These are phyloP conservation scores for Tetracladium maxilliforme DNA, from an alignment of 2,329 filamentous ascomycete species.

Conservation along the genomic window DNA sequence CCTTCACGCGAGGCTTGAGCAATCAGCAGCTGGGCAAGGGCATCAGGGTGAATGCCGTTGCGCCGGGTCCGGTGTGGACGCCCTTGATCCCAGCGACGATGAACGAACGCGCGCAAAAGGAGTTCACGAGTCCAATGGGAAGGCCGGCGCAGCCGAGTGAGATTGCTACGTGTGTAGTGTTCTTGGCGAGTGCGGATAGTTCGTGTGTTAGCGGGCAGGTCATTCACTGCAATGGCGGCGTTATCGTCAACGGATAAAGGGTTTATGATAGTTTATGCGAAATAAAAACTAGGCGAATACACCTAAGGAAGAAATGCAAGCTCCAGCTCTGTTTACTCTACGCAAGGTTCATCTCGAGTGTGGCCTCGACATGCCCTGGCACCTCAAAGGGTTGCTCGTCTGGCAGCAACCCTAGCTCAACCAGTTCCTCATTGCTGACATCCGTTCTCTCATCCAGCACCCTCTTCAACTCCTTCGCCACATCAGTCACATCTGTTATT, in stretches of 20 bases:
- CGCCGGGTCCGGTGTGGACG: slow-evolving; percentile 69
- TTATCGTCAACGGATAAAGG: slow-evolving; percentile 30
- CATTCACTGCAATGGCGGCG: slow-evolving; percentile 48
- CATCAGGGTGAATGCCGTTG: slow-evolving; percentile 64
- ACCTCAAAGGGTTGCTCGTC: slow-evolving; percentile 26
- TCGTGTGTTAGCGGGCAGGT: slow-evolving; percentile 60
- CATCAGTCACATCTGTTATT: slow-evolving; percentile 43
- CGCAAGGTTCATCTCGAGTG: slow-evolving; percentile 20
- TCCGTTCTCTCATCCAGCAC: slow-evolving; percentile 23
- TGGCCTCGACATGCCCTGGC: slow-evolving; percentile 17
- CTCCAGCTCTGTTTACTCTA: too few species aligned
- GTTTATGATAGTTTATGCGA: too few species aligned
- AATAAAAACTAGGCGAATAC: too few species aligned
- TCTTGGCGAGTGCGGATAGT: slow-evolving; percentile 62
- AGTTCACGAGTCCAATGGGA: slow-evolving; percentile 63
- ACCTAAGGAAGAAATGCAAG: too few species aligned
- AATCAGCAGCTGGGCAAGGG: slow-evolving; percentile 61
- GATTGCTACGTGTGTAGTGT: slow-evolving; percentile 70
- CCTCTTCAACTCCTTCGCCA: slow-evolving; percentile 29
- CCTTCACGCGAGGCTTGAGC: slow-evolving; percentile 64
- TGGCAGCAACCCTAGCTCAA: slow-evolving; percentile 23
- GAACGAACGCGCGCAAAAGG: slow-evolving; percentile 52
- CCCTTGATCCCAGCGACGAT: slow-evolving; percentile 63
- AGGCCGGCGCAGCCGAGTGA: slow-evolving; percentile 68
- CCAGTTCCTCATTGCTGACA: slow-evolving; percentile 18